These are phyloP conservation scores for Salix dunnii DNA, from an alignment of 345 rosid species.

Conservation along the genomic window DNA sequence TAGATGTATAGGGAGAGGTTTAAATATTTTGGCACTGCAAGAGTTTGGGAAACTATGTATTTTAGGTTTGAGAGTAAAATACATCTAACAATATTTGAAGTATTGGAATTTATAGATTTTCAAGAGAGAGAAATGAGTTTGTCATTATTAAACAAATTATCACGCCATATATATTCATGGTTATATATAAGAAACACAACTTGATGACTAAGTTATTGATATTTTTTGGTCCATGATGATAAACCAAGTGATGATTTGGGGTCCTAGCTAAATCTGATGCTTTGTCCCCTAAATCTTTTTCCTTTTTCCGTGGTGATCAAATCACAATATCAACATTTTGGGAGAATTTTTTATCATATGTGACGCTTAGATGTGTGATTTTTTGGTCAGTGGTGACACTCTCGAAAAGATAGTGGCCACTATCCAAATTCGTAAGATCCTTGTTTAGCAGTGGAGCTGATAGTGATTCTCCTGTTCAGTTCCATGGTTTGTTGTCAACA, in stretches of 20 bases:
- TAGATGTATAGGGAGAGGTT: background rate
- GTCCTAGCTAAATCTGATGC: background rate
- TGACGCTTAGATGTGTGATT: background rate
- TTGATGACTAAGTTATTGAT: slow-evolving; percentile 7
- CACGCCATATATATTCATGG: background rate
- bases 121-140: too few relatives aligned
- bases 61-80: background rate
- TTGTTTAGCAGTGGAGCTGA: background rate
- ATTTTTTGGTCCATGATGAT: background rate
- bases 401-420: slow-evolving; percentile 3
- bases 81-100: background rate
- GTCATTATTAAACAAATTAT: background rate
- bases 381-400: slow-evolving; percentile 5
- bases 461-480: slow-evolving; percentile 10
- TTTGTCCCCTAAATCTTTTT: background rate
- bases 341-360: background rate
- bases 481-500: background rate
- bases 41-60: background rate
- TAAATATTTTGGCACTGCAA: background rate
- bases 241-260: background rate
- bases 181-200: background rate
- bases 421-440: slow-evolving; percentile 8
- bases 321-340: background rate
- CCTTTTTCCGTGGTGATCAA: background rate
- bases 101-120: background rate